Evolutionary conservation across 2,329 filamentous ascomycete species (phyloP).

Genomic region (Botrytis sinoallii): DNA sequence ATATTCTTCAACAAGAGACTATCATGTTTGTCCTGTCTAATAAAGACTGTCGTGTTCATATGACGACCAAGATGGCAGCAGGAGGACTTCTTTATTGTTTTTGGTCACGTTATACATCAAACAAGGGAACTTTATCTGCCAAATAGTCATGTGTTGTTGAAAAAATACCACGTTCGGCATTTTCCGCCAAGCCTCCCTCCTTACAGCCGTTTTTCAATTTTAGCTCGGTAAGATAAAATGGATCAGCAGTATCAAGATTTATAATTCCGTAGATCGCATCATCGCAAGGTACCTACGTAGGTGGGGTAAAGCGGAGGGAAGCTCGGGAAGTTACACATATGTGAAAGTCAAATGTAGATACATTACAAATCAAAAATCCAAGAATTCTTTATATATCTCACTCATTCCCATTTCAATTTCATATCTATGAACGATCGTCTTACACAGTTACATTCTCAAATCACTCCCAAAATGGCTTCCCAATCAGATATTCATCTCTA

Average conservation of each 20-base stretch:
- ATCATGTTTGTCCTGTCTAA: too few species aligned
- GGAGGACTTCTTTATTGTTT: background rate
- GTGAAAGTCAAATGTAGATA: background rate
- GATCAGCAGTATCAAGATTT: background rate
- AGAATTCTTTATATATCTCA: background rate
- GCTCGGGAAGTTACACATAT: background rate
- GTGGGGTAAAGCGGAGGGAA: background rate
- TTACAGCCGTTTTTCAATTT: background rate
- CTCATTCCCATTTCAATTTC: background rate
- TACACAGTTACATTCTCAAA: constrained; percentile 23
- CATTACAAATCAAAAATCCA: constrained; percentile 11
- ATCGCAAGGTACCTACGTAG: background rate
- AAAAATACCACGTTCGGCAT: background rate
- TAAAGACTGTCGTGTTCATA: background rate
- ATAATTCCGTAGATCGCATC: background rate
- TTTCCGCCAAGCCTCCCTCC: background rate
- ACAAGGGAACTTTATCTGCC: background rate
- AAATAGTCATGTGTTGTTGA: background rate
- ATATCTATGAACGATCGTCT: constrained; percentile 29
- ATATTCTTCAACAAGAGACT: background rate
- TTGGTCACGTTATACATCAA: background rate
- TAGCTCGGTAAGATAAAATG: background rate
- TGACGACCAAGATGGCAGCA: background rate
- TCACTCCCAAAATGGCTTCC: constrained; percentile 43
- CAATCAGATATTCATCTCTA: constrained; percentile 38